Evolutionary conservation across 495 filamentous ascomycete genomes (phyloP), one percentile per base, ranked within the genome.

Genomic region (Xylaria flabelliformis): DNA sequence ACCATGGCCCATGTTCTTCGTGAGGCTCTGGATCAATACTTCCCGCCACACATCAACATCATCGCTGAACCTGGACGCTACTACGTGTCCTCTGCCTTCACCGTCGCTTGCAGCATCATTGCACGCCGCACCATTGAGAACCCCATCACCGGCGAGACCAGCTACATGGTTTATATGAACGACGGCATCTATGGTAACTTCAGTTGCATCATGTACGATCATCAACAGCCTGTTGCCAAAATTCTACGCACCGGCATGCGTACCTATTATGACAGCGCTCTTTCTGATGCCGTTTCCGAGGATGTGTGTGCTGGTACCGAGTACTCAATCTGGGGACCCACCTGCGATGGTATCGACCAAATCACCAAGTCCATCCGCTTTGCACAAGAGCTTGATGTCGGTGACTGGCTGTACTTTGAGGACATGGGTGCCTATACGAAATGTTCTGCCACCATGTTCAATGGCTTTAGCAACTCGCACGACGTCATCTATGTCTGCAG

Each of bases 381-480:
- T 76, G 82, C 88, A 21, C 89, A 90, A 24, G 86, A 90, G 55
- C 79, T 99, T 36, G 90, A 97, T 78, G 91, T 95, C 17, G 95
- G 95, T 41, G 96, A 99, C 80, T 99, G 96, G 96, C 85, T 99
- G 21, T 98, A 96, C 81, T 99, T 98, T 78, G 93, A 97, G 84
- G 89, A 97, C 48, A 99, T 99, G 96, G 96, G 96, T 64, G 96
- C 96, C 66, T 99, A 99, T 81, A 97, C 96, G 75, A 95, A 91
- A 85, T 97, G 94, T 86, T 98, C 94, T 53, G 95, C 96, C 74
- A 98, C 96, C 68, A 89, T 90, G 69, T 99, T 99, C 92, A 99
- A 99, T 77, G 96, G 96, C n/a, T 98, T 98, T 83, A 91, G 90
- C 61, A 92, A 98, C 81, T 88, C 90, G 75, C 95, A 98, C 77